Evolutionary conservation across 2,329 filamentous ascomycete species (phyloP), one percentile per base, ranked within the genome.

Genomic region (Exophiala xenobiotica): DNA sequence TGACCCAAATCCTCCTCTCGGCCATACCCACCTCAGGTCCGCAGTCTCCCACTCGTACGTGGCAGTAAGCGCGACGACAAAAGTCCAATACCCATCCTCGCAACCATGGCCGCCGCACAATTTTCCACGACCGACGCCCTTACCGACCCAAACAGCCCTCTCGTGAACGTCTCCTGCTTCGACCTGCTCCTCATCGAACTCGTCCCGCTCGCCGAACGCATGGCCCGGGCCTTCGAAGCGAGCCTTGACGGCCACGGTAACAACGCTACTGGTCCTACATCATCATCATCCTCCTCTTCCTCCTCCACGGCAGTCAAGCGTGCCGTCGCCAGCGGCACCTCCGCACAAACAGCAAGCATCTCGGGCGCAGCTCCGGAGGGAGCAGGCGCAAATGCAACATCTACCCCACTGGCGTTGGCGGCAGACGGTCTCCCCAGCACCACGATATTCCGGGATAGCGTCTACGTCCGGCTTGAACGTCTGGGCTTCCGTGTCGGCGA

Each of bases 111-210:
- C 8, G 19, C 38, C 9, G 49, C 46, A 11, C n/a, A n/a, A n/a
- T n/a, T n/a, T n/a, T 24, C 53, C 2, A 39, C 41, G 14, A 11
- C 40, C 23, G 33, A 41, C 7, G 12, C 38, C n/a, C 19, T 47
- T n/a, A 39, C 49, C 3, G 53, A 56, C 41, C 20, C 49, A 11
- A 27, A 40, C 24, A 39, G 46, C 4, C 82, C 83, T 54, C 88
- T 91, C 73, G 78, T 96, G 63, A 86, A 82, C 73, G 83, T 86
- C 51, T 93, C 92, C 41, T 90, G 88, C 68, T 83, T 99, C 64
- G 93, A 99, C 71, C 87, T 99, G 63, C 82, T 99, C 50, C 82
- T 99, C 63, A 97, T 97, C 67, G 93, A 99, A 75, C 82, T 99
- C 49, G 93, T 99, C 12, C 93, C 93, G 31, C 86, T 97, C 77